Conservation (phyloP, 2,329 filamentous ascomycete genomes). For the Fusarium oligoseptatum region DNA sequence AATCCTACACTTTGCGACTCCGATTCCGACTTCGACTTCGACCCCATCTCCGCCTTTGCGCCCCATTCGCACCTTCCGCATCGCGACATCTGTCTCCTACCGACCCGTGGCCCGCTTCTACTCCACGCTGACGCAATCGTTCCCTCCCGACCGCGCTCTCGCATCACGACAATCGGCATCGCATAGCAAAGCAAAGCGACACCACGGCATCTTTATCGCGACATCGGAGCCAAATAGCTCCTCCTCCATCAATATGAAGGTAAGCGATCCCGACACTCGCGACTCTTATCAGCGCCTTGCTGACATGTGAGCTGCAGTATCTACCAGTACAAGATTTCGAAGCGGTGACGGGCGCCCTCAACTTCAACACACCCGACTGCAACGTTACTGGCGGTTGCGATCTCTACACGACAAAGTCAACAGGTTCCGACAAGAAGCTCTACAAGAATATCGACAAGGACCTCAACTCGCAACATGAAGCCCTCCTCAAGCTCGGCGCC, state of each 20-base stretch:
- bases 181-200: conserved; percentile 15
- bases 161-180: conserved; percentile 24
- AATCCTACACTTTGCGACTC: background rate
- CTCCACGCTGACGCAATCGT: conserved; percentile 51
- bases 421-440: conserved; percentile 94
- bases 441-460: conserved; percentile 96
- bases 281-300: conserved; percentile 14
- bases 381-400: conserved; percentile 95
- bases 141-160: conserved; percentile 26
- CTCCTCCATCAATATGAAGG: conserved; percentile 54
- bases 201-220: conserved; percentile 11
- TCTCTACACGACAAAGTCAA: conserved; percentile 96
- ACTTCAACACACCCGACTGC: conserved; percentile 94
- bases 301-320: conserved; percentile 71
- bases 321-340: conserved; percentile 92
- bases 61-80: conserved; percentile 25
- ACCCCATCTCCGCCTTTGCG: background rate
- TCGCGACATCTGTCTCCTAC: conserved; percentile 38
- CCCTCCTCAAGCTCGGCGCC: conserved; percentile 86
- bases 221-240: conserved; percentile 3
- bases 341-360: conserved; percentile 90
- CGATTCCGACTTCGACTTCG: background rate
- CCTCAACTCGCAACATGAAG: conserved; percentile 91
- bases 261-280: conserved; percentile 36
- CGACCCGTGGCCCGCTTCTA: conserved; percentile 39